phyloP scores from a whole-genome alignment of 2,329 filamentous ascomycete species.

The Pseudonectria foliicola region DNA sequence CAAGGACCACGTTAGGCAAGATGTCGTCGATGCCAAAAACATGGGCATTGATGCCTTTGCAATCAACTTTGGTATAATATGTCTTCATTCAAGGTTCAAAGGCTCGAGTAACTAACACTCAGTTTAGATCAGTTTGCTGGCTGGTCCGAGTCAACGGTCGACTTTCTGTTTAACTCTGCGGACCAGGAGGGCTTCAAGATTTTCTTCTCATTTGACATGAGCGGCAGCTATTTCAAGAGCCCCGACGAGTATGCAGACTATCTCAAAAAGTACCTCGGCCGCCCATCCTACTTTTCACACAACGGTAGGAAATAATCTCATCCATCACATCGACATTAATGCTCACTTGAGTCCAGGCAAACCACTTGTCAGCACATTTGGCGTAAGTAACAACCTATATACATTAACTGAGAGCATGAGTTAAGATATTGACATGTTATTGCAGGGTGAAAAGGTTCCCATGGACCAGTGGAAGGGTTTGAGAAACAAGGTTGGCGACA shows the following conservation, averaged over 20 bases:
- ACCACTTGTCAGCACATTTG: slow-evolving; percentile 6
- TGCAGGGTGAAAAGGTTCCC: slow-evolving; percentile 3
- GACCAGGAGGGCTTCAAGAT: slow-evolving; percentile 5
- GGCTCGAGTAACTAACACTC: background rate
- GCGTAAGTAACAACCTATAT: slow-evolving; percentile 1
- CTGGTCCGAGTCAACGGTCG: slow-evolving; percentile 3
- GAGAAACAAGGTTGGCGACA: slow-evolving; percentile 3
- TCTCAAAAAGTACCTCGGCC: slow-evolving; percentile 1
- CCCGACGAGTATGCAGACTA: slow-evolving; percentile 3
- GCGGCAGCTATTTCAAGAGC: slow-evolving; percentile 1
- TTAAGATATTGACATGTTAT: background rate
- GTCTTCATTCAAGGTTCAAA: background rate
- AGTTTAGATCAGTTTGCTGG: slow-evolving; percentile 3
- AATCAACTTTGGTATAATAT: slow-evolving; percentile 4
- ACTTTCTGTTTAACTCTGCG: slow-evolving; percentile 4
- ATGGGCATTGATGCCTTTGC: slow-evolving; percentile 6
- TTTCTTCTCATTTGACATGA: slow-evolving; percentile 8
- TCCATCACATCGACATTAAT: background rate
- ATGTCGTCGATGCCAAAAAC: slow-evolving; percentile 4
- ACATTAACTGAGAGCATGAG: too few relatives aligned
- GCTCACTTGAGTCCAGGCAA: background rate
- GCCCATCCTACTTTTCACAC: slow-evolving; percentile 5
- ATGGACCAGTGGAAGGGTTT: slow-evolving; percentile 3
- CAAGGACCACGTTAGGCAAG: slow-evolving; percentile 1
- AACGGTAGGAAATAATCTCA: background rate